phyloP scores from a whole-genome alignment of 345 rosid species.

The Eucalyptus marginata region DNA sequence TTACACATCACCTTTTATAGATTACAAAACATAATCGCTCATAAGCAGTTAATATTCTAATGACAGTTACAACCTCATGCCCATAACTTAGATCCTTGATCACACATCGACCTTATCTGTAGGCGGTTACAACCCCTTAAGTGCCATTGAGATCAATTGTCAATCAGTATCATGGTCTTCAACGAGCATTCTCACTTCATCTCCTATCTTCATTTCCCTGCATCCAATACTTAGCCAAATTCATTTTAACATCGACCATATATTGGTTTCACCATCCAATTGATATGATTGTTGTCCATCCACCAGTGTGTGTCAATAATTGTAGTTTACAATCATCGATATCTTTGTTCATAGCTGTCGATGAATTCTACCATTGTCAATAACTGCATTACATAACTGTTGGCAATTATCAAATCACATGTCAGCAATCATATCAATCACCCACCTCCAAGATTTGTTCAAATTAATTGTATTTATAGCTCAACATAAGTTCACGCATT shows the following conservation, averaged over 20 bases:
- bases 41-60: background rate
- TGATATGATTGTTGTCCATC: rapidly evolving
- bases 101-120: background rate
- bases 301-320: rapidly evolving
- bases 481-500: background rate
- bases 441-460: background rate
- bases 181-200: background rate
- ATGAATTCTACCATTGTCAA: background rate
- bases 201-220: background rate
- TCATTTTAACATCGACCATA: background rate
- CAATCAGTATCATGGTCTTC: background rate
- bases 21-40: background rate
- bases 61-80: background rate
- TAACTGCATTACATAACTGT: background rate
- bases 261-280: background rate
- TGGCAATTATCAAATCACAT: background rate
- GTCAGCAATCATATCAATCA: background rate
- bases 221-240: background rate
- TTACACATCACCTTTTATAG: background rate
- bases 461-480: background rate
- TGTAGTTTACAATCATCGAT: background rate
- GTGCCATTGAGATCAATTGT: background rate
- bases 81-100: background rate
- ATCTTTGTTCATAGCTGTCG: rapidly evolving
- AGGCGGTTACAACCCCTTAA: background rate